Evolutionary conservation across 352 stramenopile genomes (phyloP).

Genomic region (Globisporangium yorkense): DNA sequence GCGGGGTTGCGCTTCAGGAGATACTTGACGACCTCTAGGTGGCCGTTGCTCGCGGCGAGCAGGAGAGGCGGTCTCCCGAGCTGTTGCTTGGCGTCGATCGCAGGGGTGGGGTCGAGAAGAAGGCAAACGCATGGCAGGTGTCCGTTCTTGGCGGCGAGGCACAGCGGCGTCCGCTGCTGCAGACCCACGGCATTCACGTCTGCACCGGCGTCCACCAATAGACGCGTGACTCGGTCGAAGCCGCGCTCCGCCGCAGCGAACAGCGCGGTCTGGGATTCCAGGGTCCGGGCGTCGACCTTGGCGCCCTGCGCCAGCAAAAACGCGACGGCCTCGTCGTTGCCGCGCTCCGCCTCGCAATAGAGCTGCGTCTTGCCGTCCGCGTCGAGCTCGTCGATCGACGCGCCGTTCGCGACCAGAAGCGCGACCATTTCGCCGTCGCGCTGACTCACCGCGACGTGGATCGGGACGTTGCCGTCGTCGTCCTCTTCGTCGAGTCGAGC

Average conservation of each 20-base stretch:
- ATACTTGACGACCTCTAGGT: background rate
- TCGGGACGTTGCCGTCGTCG: slow-evolving; percentile 2
- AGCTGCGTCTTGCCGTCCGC: background rate
- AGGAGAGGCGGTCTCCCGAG: slow-evolving; percentile 2
- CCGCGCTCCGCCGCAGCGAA: slow-evolving; percentile 1
- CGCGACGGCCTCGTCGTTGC: background rate
- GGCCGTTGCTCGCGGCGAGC: slow-evolving; percentile 6
- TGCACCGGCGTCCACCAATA: background rate
- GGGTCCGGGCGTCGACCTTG: background rate
- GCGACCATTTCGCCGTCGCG: background rate
- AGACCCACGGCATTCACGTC: background rate
- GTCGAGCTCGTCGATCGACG: background rate
- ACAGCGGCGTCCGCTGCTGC: slow-evolving; percentile 3
- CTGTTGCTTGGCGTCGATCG: background rate
- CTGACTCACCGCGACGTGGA: background rate
- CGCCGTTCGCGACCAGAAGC: background rate
- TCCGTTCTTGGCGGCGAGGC: slow-evolving; percentile 1
- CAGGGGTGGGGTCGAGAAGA: background rate
- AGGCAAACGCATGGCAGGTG: background rate
- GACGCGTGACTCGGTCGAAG: background rate
- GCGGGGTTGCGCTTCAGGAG: slow-evolving; percentile 3
- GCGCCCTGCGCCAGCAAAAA: background rate
- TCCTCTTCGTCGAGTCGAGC: slow-evolving; percentile 1
- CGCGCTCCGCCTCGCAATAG: background rate
- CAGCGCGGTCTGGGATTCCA: background rate